phyloP scores from a whole-genome alignment of 2,329 filamentous ascomycete genomes.

The Colletotrichum sidae region DNA sequence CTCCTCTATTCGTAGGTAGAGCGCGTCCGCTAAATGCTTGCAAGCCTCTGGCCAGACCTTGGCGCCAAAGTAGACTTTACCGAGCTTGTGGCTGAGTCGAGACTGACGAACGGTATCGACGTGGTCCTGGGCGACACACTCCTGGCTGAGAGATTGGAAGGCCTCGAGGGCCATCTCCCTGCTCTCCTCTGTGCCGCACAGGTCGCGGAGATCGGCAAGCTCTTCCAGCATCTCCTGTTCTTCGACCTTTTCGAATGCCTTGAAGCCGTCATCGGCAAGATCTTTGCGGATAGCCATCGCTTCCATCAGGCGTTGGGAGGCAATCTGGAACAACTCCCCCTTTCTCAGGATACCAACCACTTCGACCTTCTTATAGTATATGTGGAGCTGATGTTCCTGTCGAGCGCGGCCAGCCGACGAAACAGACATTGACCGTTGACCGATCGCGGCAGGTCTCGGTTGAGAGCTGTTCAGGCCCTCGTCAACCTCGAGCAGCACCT shows the following conservation, averaged over 20 bases:
- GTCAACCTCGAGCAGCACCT: background rate
- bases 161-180: background rate
- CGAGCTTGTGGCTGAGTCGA: background rate
- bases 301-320: background rate
- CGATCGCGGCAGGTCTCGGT: background rate
- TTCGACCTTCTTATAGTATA: background rate
- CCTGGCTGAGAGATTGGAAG: background rate
- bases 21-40: background rate
- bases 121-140: no score
- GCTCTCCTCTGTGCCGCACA: background rate
- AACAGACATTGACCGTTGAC: background rate
- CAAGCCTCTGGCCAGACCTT: background rate
- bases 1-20: background rate
- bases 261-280: background rate
- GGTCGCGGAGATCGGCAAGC: constrained; percentile 7
- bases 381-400: background rate
- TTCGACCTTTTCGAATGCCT: background rate
- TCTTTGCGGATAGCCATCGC: background rate
- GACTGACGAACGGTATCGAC: background rate
- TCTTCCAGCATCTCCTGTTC: constrained; percentile 12
- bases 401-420: background rate
- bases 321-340: constrained; percentile 3
- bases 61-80: background rate
- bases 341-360: background rate
- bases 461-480: background rate